Evolutionary conservation across 805 yeast species (phyloP), one percentile per base, ranked within the genome.

Genomic region (Metschnikowia dekortorum): DNA sequence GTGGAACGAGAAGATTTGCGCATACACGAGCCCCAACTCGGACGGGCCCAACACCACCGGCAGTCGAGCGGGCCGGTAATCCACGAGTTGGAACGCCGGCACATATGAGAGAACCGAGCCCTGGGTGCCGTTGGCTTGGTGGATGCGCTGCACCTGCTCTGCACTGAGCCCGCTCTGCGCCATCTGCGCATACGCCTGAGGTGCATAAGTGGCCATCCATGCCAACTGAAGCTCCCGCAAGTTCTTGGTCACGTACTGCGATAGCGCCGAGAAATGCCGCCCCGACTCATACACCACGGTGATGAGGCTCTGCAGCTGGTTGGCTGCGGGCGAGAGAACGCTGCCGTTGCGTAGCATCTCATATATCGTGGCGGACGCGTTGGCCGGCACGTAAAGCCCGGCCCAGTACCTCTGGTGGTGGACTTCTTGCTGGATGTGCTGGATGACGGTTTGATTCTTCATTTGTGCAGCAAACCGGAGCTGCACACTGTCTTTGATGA

Each of bases 381-480:
- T 61, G 34, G 59, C 59, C 32, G 50, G 50, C 37, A 68, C 61
- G 45, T 65, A 60, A 38, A 65, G 38, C 6, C 61, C 67, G 3
- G 58, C 65, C 72, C 72, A 69, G 57, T 62, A 66, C 42, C 63
- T 51, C 49, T 66, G 65, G 34, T 59, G 60, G 53, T 67, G 66
- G 9, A 69, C 61, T 33, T 47, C 51, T 2, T 59, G 45, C 32
- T 36, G 44, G 31, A 68, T 44, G 32, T 58, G 60, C 38, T 59
- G 58, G n/a, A 53, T 49, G 6, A 59, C 35, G 5, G 66, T 53
- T 13, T 52, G 50, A 49, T 65, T 63, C 47, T 53, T 55, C 13
- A n/a, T 39, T 4, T 26, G 38, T 1, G 68, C 69, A 2, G 46
- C 38, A 2, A 34, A 31, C 5, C 48, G 28, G 42, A 65, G 54